Evolutionary conservation across 2,329 filamentous ascomycete genomes (phyloP), one percentile per base, ranked within the genome.

Genomic region (Lecanoromycetidae sp.): DNA sequence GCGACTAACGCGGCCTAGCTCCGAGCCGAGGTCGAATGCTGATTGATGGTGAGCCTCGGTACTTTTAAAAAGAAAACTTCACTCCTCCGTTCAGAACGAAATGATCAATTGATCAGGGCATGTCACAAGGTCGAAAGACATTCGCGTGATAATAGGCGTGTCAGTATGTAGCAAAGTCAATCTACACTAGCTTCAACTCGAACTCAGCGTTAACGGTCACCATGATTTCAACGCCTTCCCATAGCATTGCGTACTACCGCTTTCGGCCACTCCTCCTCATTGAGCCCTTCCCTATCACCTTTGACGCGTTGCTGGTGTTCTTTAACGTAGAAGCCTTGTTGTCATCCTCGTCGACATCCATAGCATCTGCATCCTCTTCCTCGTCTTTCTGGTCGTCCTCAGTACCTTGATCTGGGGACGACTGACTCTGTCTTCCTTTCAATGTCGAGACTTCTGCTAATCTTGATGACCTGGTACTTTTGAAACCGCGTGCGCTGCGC

Each of bases 401-500:
- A 15, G 34, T 38, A 25, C 44, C 45, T 20, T 52, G 44, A 27
- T 49, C 45, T 25, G 44, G 35, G 12, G 48, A 51, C 5, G 37
- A 40, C 44, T 51, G 51, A 34, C 40, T 53, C 17, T 15, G 19
- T 25, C 41, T 42, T n/a, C 35, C 43, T 20, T 25, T 37, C 22
- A 37, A 13, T 25, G 38, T 45, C 2, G 41, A 35, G 7, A 46
- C 48, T 27, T 54, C 52, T 25, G 52, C 35, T n/a, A 55, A 38
- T 23, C 41, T 40, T n/a, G 51, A 54, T 27, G 40, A 20, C 20
- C 51, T 33, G 5, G 41, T 75, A 30, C 62, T 71, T 19, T 57
- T 71, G 20, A 59, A 68, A 36, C 60, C 65, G 9, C 61, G 64
- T 13, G 61, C 58, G n/a, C 55, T 55, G 33, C 63, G 61, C 32